Base-by-base conservation (phyloP, 202 grass and related monocot species). In the Zizania palustris region DNA sequence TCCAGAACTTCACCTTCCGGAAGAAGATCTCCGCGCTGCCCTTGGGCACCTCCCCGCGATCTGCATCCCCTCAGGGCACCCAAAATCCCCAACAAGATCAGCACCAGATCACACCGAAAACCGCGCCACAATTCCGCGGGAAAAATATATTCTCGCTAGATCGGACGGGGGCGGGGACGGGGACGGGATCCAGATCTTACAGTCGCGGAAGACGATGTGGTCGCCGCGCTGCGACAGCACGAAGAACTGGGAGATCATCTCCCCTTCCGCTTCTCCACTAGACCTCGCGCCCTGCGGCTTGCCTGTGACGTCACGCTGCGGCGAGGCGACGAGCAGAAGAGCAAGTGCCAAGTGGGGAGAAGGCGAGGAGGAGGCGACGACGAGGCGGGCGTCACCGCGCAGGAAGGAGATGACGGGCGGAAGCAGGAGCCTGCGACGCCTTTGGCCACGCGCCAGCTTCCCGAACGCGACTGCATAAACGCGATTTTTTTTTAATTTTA, bases 21-120 rank as follows among this genome's bases (percentile, higher is more conserved):
- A 99, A 99, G 77, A 99, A 99, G 89, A 99, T 99, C 87, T 99
- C 96, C 20, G 96, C 92, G 83, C 96, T 99, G 40, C 89, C 96
- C 81, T 99, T 99, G 33, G 83, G 87, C 71, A 99, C 96, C 83
- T 99, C 96, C 66, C 92, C 92, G 28, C 96, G 91, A 93, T 99
- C 96, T 99, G 83, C 63, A 66, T 35, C 9, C 10, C 13, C 12
- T 10, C 68, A 44, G 33, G 34, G 21, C 44, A 62, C 33, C 51
- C n/a, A 18, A 64, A 43, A 56, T 18, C 35, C 48, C 15, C 51
- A 69, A 43, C 35, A 9, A 44, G 60, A 72, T 83, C 67, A 76
- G 65, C 42, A n/a, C 48, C 45, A 36, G 54, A 73, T 45, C 79
- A 28, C 18, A 45, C 3, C 11, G 5, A 55, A 74, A 57, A 70